Percentiles rank a stretch among this genome's conserved stretches.
Conservation (phyloP, 768 basidiomycete species). For the Rhizopogon vinicolor region DNA sequence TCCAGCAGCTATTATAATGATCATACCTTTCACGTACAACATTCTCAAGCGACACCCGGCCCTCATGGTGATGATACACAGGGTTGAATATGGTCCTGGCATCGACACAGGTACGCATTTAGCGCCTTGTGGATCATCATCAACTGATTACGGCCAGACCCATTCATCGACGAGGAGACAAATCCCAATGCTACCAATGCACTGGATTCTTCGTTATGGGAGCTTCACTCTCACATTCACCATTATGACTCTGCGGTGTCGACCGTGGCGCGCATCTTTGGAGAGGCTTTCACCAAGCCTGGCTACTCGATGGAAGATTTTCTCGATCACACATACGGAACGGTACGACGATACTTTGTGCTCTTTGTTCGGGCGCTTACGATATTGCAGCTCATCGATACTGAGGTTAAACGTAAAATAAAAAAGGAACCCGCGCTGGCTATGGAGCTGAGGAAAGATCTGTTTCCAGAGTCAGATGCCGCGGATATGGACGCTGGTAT, state of each 20-base stretch:
- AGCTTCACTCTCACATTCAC: conserved; percentile 68
- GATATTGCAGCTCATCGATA: conserved; percentile 70
- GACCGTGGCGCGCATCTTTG: conserved; percentile 82
- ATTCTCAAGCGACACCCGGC: conserved; percentile 88
- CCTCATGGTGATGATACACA: conserved; percentile 92
- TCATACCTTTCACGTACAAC: conserved; percentile 94
- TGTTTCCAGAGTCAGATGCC: conserved; percentile 25
- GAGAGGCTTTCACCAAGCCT: conserved; percentile 92
- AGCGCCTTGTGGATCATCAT: neutral
- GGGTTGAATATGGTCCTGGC: conserved; percentile 35
- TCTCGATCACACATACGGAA: conserved; percentile 87
- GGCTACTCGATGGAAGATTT: conserved; percentile 92
- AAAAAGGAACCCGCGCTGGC: conserved; percentile 70
- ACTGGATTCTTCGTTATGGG: conserved; percentile 89
- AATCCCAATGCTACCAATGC: conserved; percentile 80
- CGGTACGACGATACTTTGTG: conserved; percentile 42
- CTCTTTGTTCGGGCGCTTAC: conserved; percentile 3
- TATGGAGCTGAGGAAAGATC: conserved; percentile 32
- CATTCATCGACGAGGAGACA: conserved; percentile 59
- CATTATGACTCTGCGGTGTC: conserved; percentile 90
- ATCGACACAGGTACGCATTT: conserved; percentile 28
- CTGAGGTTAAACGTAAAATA: conserved; percentile 73
- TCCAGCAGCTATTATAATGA: conserved; percentile 85
- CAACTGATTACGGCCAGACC: conserved; percentile 41
- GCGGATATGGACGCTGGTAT: conserved; percentile 1